Evolutionary conservation across 2,329 filamentous ascomycete species (phyloP).

Genomic region (Nemania sp.): DNA sequence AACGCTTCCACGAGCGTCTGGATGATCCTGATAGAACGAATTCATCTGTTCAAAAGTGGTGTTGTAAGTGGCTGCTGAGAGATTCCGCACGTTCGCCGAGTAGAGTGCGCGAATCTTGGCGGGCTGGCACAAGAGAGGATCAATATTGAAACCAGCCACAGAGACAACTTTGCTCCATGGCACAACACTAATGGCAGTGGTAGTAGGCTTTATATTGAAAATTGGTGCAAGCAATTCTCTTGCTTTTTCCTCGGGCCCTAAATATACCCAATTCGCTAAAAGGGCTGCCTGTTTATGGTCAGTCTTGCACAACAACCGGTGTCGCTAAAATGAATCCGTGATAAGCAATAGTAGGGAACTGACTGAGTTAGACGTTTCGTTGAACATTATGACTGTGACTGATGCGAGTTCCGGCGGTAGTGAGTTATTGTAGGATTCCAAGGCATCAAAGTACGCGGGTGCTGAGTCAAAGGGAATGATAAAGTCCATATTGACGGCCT

Average conservation of each 20-base stretch:
- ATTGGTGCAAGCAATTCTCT: neutral
- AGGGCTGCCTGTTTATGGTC: no score
- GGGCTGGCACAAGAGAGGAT: no score
- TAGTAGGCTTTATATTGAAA: neutral
- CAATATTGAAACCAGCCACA: no score
- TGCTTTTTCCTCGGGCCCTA: neutral
- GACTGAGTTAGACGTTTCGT: neutral
- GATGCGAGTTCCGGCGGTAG: neutral
- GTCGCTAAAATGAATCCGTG: neutral
- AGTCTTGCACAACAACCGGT: neutral
- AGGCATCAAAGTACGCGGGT: conserved; percentile 8
- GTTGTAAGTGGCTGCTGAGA: neutral
- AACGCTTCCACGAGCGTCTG: neutral
- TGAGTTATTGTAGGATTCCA: neutral
- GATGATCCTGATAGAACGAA: neutral
- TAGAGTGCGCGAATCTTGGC: neutral
- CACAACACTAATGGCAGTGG: neutral
- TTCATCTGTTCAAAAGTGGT: neutral
- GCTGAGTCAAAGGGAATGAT: conserved; percentile 6
- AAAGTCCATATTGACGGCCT: conserved; percentile 6
- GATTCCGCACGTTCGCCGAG: neutral
- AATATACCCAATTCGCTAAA: neutral
- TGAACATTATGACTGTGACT: conserved; percentile 2
- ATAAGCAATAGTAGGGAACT: neutral
- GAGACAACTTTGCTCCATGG: neutral